phyloP scores from a whole-genome alignment of 768 basidiomycete genomes.

The Macrolepiota albuminosa region DNA sequence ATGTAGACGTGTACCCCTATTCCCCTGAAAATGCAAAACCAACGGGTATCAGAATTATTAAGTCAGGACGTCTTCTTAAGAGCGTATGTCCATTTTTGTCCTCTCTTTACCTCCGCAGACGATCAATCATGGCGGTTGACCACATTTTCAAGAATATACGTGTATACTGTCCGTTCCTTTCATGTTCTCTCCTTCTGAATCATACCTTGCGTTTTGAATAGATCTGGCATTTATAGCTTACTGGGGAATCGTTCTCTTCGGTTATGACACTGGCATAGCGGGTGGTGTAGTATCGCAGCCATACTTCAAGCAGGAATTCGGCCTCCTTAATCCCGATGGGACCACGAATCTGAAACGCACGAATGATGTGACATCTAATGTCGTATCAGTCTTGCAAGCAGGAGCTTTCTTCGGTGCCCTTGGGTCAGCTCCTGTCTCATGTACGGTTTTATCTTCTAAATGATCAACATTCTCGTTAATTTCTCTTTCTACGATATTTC shows the following conservation, averaged over 20 bases:
- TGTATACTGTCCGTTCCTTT: too few species aligned
- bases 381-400: slow-evolving; percentile 84
- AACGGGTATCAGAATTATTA: neutral
- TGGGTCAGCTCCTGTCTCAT: slow-evolving; percentile 62
- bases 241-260: slow-evolving; percentile 80
- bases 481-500: neutral
- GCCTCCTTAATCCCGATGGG: slow-evolving; percentile 44
- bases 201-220: slow-evolving; percentile 19
- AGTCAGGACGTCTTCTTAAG: neutral
- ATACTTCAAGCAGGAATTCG: slow-evolving; percentile 63
- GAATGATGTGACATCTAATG: slow-evolving; percentile 68
- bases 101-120: neutral
- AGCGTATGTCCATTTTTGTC: neutral
- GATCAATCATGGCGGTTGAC: neutral
- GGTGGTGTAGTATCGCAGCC: slow-evolving; percentile 52
- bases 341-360: slow-evolving; percentile 27
- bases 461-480: neutral
- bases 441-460: slow-evolving; percentile 33
- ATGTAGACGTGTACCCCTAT: neutral
- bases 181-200: neutral
- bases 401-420: slow-evolving; percentile 89
- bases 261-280: slow-evolving; percentile 59
- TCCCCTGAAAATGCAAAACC: neutral
- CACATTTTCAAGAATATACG: slow-evolving; percentile 47
- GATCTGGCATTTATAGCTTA: slow-evolving; percentile 73